phyloP scores from a whole-genome alignment of 768 basidiomycete genomes.

The Podaxis sp. region DNA sequence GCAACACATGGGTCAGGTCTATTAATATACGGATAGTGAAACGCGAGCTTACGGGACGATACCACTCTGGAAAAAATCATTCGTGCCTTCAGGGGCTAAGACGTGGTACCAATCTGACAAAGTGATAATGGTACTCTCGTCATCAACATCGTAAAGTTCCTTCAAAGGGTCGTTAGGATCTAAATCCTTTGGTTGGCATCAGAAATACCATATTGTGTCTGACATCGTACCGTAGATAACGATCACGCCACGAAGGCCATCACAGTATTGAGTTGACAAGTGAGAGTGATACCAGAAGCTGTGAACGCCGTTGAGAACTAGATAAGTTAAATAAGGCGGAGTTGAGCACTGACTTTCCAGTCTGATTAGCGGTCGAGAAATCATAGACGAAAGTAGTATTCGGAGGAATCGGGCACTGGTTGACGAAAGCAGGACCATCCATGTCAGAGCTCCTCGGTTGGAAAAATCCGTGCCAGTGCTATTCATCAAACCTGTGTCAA shows the following conservation, averaged over 20 bases:
- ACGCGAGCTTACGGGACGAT: conserved; percentile 7
- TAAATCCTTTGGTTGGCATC: not conserved
- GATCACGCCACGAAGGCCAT: conserved; percentile 21
- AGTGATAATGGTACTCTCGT: conserved; percentile 13
- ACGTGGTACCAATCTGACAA: conserved; percentile 15
- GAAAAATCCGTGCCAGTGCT: conserved; percentile 23
- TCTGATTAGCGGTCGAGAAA: conserved; percentile 21
- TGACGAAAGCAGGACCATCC: conserved; percentile 25
- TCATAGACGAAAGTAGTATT: conserved; percentile 26
- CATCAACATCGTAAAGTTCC: conserved; percentile 18
- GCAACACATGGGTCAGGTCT: not conserved
- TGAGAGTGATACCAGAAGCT: conserved; percentile 27
- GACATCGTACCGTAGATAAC: conserved; percentile 21
- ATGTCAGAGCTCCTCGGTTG: conserved; percentile 17
- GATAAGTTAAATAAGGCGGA: too few relatives aligned
- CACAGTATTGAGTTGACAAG: conserved; percentile 9
- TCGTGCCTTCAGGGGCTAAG: not conserved
- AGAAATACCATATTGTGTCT: not conserved
- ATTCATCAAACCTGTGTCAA: not conserved
- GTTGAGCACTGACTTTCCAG: conserved; percentile 17
- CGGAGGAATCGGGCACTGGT: conserved; percentile 27
- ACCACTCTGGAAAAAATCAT: conserved; percentile 2
- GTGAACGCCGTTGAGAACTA: not conserved
- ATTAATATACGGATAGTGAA: not conserved
- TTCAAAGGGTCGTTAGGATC: conserved; percentile 15